Conservation (phyloP, 1,139 yeast genomes). For the Scheffersomyces stambukii region DNA sequence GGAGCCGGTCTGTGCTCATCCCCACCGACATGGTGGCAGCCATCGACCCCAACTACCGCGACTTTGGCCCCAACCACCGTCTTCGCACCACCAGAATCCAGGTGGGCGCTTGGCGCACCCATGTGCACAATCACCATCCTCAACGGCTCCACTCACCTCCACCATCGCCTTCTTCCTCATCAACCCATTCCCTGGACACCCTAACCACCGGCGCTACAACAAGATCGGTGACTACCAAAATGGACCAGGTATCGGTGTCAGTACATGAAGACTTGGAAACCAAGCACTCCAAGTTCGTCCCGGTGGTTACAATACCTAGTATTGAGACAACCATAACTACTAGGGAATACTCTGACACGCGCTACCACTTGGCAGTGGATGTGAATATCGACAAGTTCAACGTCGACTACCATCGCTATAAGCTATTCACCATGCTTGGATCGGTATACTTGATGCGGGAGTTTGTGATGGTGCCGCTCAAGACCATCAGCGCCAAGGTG, state of each 20-base stretch:
- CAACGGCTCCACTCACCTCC: too few species aligned
- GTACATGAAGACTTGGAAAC: constrained; percentile 6
- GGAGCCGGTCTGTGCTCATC: constrained; percentile 59
- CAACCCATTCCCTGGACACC: constrained; percentile 11
- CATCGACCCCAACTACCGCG: too few species aligned
- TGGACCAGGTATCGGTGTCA: constrained; percentile 8
- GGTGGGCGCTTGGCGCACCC: too few species aligned
- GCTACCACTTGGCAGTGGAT: constrained; percentile 10
- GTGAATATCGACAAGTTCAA: constrained; percentile 19
- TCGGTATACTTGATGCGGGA: constrained; percentile 49
- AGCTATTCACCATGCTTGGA: constrained; percentile 52
- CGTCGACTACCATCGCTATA: constrained; percentile 42
- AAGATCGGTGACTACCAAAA: constrained; percentile 8
- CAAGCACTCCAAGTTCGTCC: constrained; percentile 3
- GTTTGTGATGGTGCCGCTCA: constrained; percentile 36
- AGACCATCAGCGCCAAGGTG: constrained; percentile 18
- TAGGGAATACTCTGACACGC: constrained; percentile 2
- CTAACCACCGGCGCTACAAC: constrained; percentile 4
- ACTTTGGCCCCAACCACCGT: constrained; percentile 32
- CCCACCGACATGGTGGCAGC: too few species aligned
- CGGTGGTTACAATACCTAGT: constrained; percentile 8
- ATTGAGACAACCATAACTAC: constrained; percentile 6
- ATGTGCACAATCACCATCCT: too few species aligned
- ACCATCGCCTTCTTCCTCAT: constrained; percentile 7
- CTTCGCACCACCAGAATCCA: constrained; percentile 31